Conservation (phyloP, 1,139 yeast species). For the Pichia sp. region DNA sequence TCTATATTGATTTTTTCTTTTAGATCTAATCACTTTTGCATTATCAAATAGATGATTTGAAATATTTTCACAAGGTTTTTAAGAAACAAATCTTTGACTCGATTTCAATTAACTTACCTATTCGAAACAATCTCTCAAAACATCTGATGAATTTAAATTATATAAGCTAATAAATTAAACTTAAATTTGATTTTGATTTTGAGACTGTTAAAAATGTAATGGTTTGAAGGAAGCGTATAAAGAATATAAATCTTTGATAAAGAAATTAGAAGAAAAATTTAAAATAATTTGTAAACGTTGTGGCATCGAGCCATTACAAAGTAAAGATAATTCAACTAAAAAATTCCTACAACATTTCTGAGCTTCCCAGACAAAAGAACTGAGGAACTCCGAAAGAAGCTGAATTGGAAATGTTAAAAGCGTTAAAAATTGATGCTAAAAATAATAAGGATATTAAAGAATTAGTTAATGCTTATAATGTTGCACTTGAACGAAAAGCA, state of each 20-base stretch:
- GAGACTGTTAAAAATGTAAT: not conserved
- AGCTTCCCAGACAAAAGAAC: not conserved
- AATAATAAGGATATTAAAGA: not conserved
- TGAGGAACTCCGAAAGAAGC: not conserved
- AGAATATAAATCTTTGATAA: constrained; percentile 11
- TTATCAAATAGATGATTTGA: too few relatives aligned
- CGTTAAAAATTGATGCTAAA: not conserved
- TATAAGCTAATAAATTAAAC: not conserved
- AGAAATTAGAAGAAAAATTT: not conserved
- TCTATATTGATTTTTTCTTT: too few relatives aligned
- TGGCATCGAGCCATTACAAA: constrained; percentile 10
- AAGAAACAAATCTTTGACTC: too few relatives aligned
- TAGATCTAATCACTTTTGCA: too few relatives aligned
- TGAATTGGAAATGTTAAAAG: not conserved
- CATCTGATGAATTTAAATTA: not conserved
- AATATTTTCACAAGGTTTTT: too few relatives aligned
- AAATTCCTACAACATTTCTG: constrained; percentile 1
- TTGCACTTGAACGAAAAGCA: constrained; percentile 2
- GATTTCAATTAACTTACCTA: too few relatives aligned
- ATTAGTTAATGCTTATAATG: not conserved
- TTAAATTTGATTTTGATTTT: not conserved
- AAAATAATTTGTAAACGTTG: constrained; percentile 9
- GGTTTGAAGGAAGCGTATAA: constrained; percentile 4
- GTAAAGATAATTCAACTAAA: not conserved
- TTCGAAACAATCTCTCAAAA: too few relatives aligned